These are phyloP conservation scores for Senecio squalidus DNA, from an alignment of 140 eudicot species.

Conservation along the genomic window DNA sequence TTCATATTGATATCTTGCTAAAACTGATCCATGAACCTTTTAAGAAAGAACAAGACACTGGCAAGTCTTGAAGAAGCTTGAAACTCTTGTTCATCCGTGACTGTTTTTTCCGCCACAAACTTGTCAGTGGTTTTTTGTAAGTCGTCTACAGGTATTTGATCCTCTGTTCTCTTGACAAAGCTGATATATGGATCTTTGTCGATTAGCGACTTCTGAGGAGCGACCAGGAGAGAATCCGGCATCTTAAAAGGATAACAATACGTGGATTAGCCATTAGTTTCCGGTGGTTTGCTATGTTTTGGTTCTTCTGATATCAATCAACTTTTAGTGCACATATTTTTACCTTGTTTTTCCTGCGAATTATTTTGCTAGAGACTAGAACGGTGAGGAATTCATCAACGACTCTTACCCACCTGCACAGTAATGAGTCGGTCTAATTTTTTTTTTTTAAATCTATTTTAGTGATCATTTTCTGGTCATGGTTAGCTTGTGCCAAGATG, in stretches of 20 bases:
- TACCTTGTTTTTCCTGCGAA: conserved; percentile 56
- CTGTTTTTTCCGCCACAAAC: neutral
- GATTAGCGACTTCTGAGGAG: conserved; percentile 41
- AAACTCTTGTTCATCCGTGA: conserved; percentile 16
- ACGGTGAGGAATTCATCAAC: conserved; percentile 61
- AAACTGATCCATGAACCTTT: conserved; percentile 30
- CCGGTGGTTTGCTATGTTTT: neutral
- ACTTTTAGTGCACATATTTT: neutral
- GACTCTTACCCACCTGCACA: conserved; percentile 93
- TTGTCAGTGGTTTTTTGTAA: neutral
- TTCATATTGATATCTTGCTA: conserved; percentile 6
- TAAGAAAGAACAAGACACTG: conserved; percentile 19
- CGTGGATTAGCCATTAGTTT: neutral
- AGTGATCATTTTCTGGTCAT: no score
- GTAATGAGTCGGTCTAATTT: neutral
- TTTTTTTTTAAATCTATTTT: neutral
- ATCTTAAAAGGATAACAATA: conserved; percentile 26
- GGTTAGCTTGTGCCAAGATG: neutral
- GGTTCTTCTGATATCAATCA: neutral
- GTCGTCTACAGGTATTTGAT: conserved; percentile 8
- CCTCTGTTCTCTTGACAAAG: conserved; percentile 10
- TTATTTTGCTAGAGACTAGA: conserved; percentile 61
- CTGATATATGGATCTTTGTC: conserved; percentile 19
- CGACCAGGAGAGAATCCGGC: conserved; percentile 18
- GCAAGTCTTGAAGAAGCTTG: conserved; percentile 10